Percentiles rank a stretch among this genome's conserved stretches.
These are phyloP conservation scores for Aspergillus sp. DNA, from an alignment of 2,329 filamentous ascomycete species.

Conservation along the genomic window DNA sequence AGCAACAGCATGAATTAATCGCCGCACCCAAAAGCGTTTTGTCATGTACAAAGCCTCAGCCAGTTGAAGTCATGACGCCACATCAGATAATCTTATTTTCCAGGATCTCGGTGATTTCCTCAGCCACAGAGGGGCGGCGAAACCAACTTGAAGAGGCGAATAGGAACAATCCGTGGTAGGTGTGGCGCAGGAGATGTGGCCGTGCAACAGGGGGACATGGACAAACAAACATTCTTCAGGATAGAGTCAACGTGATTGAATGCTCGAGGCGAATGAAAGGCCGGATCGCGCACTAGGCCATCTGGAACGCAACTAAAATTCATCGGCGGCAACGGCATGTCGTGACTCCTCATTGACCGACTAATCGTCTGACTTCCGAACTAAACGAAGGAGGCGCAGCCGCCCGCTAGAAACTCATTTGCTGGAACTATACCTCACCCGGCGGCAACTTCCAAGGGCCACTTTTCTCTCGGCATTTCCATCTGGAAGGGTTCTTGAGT, in stretches of 20 bases:
- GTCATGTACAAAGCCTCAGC: background rate
- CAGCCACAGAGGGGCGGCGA: background rate
- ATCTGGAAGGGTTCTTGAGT: background rate
- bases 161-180: background rate
- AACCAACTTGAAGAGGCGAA: background rate
- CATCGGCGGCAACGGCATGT: background rate
- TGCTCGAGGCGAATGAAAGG: background rate
- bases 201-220: background rate
- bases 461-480: background rate
- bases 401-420: background rate
- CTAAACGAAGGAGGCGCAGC: constrained; percentile 15
- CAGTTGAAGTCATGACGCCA: background rate
- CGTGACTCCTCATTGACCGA: background rate
- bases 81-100: background rate
- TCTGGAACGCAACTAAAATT: background rate
- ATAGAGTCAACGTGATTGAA: background rate
- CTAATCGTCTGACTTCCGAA: constrained; percentile 2
- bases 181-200: background rate
- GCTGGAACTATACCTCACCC: background rate
- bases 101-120: background rate
- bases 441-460: constrained; percentile 7
- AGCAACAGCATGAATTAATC: background rate
- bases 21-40: background rate
- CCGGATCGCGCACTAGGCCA: background rate
- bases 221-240: background rate